A percentile compares a stretch with the other conserved stretches of the same genome.
Evolutionary conservation across 345 rosid genomes (phyloP).

Genomic region (Chamaenerion angustifolium): DNA sequence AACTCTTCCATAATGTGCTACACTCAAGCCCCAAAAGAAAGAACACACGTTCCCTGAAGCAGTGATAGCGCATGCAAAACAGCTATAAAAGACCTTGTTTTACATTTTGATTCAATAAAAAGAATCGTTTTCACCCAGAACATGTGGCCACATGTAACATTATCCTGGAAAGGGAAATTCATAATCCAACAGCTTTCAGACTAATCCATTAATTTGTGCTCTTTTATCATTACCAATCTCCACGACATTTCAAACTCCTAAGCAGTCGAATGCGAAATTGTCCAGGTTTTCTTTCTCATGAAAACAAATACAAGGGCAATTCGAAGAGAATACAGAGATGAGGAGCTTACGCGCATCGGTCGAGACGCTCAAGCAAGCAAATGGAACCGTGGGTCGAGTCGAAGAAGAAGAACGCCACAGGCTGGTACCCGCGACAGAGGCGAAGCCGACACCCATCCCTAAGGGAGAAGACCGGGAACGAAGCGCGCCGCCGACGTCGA

Average conservation of each 20-base stretch:
- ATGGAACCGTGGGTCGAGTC: constrained; percentile 14
- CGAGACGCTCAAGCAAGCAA: constrained; percentile 32
- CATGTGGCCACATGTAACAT: too few species aligned
- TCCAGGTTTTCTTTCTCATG: neutral
- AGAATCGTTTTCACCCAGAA: too few species aligned
- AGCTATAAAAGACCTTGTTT: too few species aligned
- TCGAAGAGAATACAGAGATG: neutral
- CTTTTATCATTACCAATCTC: neutral
- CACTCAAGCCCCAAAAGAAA: too few species aligned
- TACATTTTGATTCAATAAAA: too few species aligned
- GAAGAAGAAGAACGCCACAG: constrained; percentile 20
- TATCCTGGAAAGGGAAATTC: too few species aligned
- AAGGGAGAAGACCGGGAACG: constrained; percentile 14
- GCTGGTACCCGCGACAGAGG: constrained; percentile 19
- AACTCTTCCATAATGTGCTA: too few species aligned
- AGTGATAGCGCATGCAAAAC: too few species aligned
- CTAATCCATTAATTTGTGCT: neutral
- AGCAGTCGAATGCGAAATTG: neutral
- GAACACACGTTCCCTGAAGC: too few species aligned
- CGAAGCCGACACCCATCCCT: constrained; percentile 25
- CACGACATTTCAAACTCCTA: neutral
- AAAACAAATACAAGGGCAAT: neutral
- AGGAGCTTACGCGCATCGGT: constrained; percentile 24
- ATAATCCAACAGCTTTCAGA: too few species aligned
- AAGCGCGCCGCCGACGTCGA: constrained; percentile 16